These are phyloP conservation scores for Jasminum sambac DNA, from an alignment of 257 asterid genomes.

Conservation along the genomic window DNA sequence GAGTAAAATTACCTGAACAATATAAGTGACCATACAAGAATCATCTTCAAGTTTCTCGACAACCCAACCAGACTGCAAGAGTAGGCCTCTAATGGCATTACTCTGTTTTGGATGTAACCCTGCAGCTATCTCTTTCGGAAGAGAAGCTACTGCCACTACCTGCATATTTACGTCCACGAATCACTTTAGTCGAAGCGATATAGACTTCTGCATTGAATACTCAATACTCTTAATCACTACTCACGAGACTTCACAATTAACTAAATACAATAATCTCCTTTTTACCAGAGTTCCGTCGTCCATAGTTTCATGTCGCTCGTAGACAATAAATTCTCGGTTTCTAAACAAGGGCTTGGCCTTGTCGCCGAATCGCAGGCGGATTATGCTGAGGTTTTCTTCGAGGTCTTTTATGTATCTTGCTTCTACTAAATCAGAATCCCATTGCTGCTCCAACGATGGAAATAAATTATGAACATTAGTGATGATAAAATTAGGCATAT, in stretches of 20 bases:
- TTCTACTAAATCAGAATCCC: conserved; percentile 84
- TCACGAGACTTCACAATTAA: too few species aligned
- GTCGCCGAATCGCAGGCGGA: conserved; percentile 76
- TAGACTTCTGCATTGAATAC: too few species aligned
- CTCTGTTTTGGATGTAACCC: conserved; percentile 78
- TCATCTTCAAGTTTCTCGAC: conserved; percentile 78
- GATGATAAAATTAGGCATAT: neutral
- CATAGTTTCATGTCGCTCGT: conserved; percentile 84
- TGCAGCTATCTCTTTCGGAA: conserved; percentile 90
- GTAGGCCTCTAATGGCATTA: conserved; percentile 70
- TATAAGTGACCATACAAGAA: conserved; percentile 89
- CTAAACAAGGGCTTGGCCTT: conserved; percentile 78
- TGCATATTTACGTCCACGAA: conserved; percentile 11
- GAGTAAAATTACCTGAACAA: conserved; percentile 58
- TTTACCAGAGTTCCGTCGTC: conserved; percentile 68
- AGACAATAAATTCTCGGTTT: conserved; percentile 88
- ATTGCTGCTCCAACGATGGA: conserved; percentile 47
- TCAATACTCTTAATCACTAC: too few species aligned
- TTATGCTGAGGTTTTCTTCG: conserved; percentile 75
- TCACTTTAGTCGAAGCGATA: neutral
- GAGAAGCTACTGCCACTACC: conserved; percentile 97
- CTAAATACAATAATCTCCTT: too few species aligned
- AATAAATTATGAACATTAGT: neutral
- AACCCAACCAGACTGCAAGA: conserved; percentile 94
- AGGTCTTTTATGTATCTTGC: conserved; percentile 74